These are phyloP conservation scores for Apophysomyces elegans DNA, from an alignment of 371 early-diverging fungal species.

Conservation along the genomic window DNA sequence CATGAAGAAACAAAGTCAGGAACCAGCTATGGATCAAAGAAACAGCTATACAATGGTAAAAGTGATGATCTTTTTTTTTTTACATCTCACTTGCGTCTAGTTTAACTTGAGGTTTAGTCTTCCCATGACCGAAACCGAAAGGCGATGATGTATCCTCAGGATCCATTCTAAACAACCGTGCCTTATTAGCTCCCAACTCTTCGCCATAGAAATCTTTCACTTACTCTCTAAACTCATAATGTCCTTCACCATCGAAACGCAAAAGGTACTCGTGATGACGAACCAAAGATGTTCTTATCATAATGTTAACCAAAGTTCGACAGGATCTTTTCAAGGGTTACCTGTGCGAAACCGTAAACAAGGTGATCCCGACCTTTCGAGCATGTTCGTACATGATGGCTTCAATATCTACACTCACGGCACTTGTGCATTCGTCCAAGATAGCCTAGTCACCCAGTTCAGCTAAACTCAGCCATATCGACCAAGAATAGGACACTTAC, in stretches of 20 bases:
- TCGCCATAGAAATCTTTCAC: slow-evolving; percentile 8
- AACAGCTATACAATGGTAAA: not conserved
- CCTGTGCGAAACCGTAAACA: slow-evolving; percentile 87
- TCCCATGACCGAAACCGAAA: slow-evolving; percentile 64
- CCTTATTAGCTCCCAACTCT: not conserved
- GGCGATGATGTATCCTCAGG: slow-evolving; percentile 58
- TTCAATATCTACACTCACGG: slow-evolving; percentile 86
- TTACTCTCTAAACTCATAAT: slow-evolving; percentile 73
- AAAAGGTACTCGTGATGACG: slow-evolving; percentile 81
- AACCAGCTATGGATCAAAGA: not conserved
- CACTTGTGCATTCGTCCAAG: slow-evolving; percentile 87
- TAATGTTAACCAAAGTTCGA: not conserved
- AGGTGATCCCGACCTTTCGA: slow-evolving; percentile 76
- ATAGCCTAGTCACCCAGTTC: slow-evolving; percentile 59
- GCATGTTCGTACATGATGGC: slow-evolving; percentile 86
- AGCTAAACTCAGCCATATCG: not conserved
- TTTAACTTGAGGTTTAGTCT: slow-evolving; percentile 46
- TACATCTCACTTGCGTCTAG: slow-evolving; percentile 20
- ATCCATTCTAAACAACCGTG: slow-evolving; percentile 41
- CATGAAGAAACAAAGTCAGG: not conserved
- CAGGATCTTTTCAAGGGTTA: slow-evolving; percentile 24
- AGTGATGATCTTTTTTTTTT: slow-evolving; percentile 10
- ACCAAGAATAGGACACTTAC: slow-evolving; percentile 39
- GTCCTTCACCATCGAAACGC: slow-evolving; percentile 85
- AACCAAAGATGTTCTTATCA: slow-evolving; percentile 51